Evolutionary conservation across 495 filamentous ascomycete genomes (phyloP).

Genomic region (Penicillium flavigenum): DNA sequence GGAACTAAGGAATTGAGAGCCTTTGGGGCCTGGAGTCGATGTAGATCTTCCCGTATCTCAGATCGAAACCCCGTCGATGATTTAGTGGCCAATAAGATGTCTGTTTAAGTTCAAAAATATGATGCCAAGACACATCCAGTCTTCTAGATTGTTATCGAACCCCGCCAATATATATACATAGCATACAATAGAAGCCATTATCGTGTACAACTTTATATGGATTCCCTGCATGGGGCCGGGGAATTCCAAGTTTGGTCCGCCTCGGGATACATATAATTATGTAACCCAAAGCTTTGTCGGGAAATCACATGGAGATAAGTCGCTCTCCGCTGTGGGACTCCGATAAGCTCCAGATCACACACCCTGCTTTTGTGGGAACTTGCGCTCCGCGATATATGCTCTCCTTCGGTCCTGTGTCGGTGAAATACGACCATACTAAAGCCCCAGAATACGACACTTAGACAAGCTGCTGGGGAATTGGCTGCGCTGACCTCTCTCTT

Average conservation of each 20-base stretch:
- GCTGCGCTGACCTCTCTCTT: constrained; percentile 3
- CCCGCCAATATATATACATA: neutral
- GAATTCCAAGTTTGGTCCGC: neutral
- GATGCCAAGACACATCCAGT: neutral
- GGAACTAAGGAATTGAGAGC: neutral
- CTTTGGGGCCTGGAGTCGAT: neutral
- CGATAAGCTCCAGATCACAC: constrained; percentile 13
- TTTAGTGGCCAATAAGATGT: constrained; percentile 5
- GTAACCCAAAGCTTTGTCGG: neutral
- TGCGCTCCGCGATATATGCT: neutral
- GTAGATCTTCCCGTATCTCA: constrained; percentile 11
- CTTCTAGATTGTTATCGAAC: constrained; percentile 1
- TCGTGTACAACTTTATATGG: neutral
- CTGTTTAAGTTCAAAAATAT: neutral
- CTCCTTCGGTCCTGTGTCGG: neutral
- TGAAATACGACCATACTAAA: neutral
- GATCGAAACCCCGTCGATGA: constrained; percentile 6
- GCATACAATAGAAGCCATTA: neutral
- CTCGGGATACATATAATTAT: neutral
- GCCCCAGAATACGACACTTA: neutral
- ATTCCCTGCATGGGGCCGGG: neutral
- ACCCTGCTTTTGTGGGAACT: neutral
- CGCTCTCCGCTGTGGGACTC: constrained; percentile 11
- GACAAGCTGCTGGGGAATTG: neutral
- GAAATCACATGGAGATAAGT: constrained; percentile 9